Conservation (phyloP, 1,284 basidiomycete species). For the Leccinum glutinopallens region DNA sequence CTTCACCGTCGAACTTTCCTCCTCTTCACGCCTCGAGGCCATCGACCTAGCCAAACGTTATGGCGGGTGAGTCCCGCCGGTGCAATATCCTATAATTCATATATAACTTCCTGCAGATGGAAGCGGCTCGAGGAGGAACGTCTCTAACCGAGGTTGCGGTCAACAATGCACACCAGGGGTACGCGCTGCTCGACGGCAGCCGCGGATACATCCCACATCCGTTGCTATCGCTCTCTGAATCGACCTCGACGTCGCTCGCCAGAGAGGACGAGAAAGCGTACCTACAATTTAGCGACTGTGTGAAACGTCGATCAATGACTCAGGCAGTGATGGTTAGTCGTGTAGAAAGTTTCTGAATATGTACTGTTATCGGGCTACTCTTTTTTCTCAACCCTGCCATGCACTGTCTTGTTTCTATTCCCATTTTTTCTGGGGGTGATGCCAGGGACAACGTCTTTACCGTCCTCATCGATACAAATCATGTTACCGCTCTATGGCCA, state of each 20-base stretch:
- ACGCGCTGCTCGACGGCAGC: slow-evolving; percentile 24
- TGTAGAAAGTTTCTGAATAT: no score
- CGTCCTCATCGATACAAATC: not conserved
- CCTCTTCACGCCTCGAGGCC: no score
- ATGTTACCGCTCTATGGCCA: no score
- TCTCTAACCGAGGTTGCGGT: slow-evolving; percentile 28
- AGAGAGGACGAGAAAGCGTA: slow-evolving; percentile 17
- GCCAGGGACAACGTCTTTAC: not conserved
- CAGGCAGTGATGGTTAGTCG: not conserved
- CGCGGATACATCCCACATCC: slow-evolving; percentile 30
- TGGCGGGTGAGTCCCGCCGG: no score
- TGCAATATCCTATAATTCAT: no score
- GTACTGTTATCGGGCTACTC: not conserved
- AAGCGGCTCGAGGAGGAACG: slow-evolving; percentile 24
- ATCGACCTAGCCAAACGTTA: no score
- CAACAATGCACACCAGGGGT: slow-evolving; percentile 19
- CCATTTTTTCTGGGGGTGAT: not conserved
- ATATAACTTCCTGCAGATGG: slow-evolving; percentile 17
- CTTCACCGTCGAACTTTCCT: no score
- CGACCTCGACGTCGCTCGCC: not conserved
- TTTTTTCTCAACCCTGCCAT: not conserved
- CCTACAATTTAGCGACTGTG: slow-evolving; percentile 15
- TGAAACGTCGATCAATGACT: slow-evolving; percentile 15
- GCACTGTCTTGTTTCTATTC: not conserved
- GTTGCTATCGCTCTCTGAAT: not conserved